Conservation (phyloP, 495 filamentous ascomycete genomes). For the Parmelia sp. region DNA sequence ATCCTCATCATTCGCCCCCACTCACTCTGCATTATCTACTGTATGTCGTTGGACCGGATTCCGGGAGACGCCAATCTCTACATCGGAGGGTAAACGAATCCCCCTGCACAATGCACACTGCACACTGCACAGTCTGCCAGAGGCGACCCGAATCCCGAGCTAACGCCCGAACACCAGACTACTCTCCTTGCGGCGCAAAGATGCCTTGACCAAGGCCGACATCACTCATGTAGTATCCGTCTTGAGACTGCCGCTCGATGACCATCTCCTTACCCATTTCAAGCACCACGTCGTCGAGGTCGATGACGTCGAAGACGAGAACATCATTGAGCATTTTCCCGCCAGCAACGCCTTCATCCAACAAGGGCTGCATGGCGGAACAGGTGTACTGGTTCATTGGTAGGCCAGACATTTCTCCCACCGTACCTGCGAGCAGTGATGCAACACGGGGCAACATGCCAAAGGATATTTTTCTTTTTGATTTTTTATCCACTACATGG, state of each 20-base stretch:
- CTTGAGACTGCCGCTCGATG: constrained; percentile 52
- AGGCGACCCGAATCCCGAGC: background rate
- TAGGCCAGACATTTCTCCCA: constrained; percentile 33
- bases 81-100: constrained; percentile 71
- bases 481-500: background rate
- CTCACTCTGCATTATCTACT: background rate
- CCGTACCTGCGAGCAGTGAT: background rate
- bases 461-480: too few relatives aligned
- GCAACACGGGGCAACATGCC: too few relatives aligned
- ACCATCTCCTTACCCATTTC: constrained; percentile 49
- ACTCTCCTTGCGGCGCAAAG: constrained; percentile 63
- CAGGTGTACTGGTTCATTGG: constrained; percentile 70
- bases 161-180: constrained; percentile 40
- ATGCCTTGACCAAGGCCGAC: constrained; percentile 58
- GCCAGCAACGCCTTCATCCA: constrained; percentile 75
- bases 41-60: constrained; percentile 50
- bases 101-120: constrained; percentile 1
- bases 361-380: constrained; percentile 59
- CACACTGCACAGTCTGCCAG: too few relatives aligned
- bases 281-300: constrained; percentile 73
- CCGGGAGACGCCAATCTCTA: constrained; percentile 69
- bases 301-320: constrained; percentile 81
- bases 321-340: constrained; percentile 75
- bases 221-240: constrained; percentile 93
- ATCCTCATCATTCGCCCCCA: constrained; percentile 3